These are phyloP conservation scores for Pythium guiyangense DNA, from an alignment of 352 stramenopile species.

Conservation along the genomic window DNA sequence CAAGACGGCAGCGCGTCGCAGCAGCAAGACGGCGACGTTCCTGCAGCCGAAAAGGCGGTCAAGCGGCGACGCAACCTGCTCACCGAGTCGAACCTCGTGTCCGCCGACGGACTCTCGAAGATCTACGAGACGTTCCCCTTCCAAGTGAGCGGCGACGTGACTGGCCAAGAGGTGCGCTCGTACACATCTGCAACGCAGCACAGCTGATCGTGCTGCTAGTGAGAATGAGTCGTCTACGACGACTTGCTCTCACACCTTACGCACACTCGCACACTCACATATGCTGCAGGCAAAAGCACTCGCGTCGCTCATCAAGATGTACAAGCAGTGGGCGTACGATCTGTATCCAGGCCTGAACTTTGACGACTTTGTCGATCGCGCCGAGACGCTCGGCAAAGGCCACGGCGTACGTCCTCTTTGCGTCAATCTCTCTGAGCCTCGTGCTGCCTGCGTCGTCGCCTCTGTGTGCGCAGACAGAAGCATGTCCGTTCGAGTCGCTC, in stretches of 20 bases:
- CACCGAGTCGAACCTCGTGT: conserved; percentile 63
- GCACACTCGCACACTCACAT: background rate
- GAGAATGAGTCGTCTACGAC: background rate
- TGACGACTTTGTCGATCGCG: conserved; percentile 72
- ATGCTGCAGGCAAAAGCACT: conserved; percentile 44
- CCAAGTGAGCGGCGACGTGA: conserved; percentile 47
- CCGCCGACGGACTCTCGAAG: conserved; percentile 58
- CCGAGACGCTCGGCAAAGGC: conserved; percentile 51
- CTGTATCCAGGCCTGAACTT: conserved; percentile 79
- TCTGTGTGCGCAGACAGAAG: too few relatives aligned
- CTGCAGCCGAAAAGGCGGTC: conserved; percentile 9
- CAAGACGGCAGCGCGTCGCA: background rate
- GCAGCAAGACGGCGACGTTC: too few relatives aligned
- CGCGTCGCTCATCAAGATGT: conserved; percentile 65
- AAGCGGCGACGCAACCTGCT: conserved; percentile 55
- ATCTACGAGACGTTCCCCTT: conserved; percentile 70
- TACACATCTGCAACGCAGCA: background rate
- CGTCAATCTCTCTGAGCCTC: background rate
- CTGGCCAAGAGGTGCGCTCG: conserved; percentile 46
- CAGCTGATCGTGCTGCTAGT: background rate
- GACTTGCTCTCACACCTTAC: background rate
- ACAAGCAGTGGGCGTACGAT: conserved; percentile 85
- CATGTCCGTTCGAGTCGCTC: background rate
- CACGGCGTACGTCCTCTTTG: conserved; percentile 21
- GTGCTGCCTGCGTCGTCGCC: too few relatives aligned